phyloP scores from a whole-genome alignment of 768 basidiomycete genomes.

The Mycena floridula region DNA sequence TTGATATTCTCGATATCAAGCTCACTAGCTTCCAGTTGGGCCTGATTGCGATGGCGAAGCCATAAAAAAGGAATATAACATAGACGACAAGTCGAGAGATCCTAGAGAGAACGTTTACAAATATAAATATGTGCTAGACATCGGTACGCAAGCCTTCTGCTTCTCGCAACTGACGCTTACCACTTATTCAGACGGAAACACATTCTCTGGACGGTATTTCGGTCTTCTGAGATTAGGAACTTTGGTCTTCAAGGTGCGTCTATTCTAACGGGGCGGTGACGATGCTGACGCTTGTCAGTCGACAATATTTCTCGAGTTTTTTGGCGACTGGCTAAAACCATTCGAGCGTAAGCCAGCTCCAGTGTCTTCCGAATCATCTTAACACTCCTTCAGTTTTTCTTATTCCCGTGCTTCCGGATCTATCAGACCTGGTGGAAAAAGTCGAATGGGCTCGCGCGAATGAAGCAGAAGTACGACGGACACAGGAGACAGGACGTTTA shows the following conservation, averaged over 20 bases:
- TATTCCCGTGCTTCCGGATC: constrained; percentile 1
- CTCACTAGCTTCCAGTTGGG: neutral
- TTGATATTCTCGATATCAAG: neutral
- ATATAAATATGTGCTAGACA: neutral
- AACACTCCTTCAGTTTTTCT: constrained; percentile 10
- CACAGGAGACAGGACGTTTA: constrained; percentile 11
- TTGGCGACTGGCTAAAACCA: neutral
- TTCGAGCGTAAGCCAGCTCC: constrained; percentile 7
- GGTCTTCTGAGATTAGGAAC: constrained; percentile 11
- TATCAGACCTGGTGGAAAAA: constrained; percentile 11
- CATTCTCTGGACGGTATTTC: constrained; percentile 12
- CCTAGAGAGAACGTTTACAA: neutral
- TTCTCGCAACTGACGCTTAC: too few relatives aligned
- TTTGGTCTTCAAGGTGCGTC: constrained; percentile 12
- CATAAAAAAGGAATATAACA: neutral
- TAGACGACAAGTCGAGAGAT: neutral
- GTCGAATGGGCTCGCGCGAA: constrained; percentile 11
- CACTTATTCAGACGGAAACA: constrained; percentile 16
- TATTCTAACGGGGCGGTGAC: neutral
- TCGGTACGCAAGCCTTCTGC: too few relatives aligned
- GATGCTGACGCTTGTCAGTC: neutral
- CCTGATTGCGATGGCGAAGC: neutral
- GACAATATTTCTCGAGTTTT: neutral
- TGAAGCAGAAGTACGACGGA: constrained; percentile 11
- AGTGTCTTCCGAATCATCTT: constrained; percentile 12